Percentiles rank a stretch among this genome's conserved stretches.
Evolutionary conservation across 2,329 filamentous ascomycete species (phyloP).

Genomic region (Penicillium sp.): DNA sequence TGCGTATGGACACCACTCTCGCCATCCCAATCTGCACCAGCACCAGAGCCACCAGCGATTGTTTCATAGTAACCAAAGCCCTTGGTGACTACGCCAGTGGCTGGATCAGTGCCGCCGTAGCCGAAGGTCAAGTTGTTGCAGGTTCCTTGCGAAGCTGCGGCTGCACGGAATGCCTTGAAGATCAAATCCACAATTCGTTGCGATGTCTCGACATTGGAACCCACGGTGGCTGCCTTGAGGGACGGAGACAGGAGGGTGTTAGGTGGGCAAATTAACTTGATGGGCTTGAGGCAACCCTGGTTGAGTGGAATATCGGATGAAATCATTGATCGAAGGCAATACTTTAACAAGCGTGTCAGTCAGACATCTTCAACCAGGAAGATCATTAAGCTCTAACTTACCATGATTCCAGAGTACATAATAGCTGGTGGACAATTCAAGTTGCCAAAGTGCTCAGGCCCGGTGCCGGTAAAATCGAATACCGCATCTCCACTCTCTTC

Average conservation of each 20-base stretch:
- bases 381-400: neutral
- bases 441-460: constrained; percentile 73
- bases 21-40: constrained; percentile 67
- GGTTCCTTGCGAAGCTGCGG: constrained; percentile 73
- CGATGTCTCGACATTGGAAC: constrained; percentile 74
- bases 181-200: constrained; percentile 82
- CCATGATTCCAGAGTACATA: constrained; percentile 75
- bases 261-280: constrained; percentile 67
- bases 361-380: neutral
- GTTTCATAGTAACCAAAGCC: constrained; percentile 87
- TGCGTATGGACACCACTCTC: constrained; percentile 70
- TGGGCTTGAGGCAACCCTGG: constrained; percentile 76
- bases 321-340: constrained; percentile 76
- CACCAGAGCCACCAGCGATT: constrained; percentile 70
- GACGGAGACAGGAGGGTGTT: constrained; percentile 71
- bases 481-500: constrained; percentile 70
- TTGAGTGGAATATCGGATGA: constrained; percentile 79
- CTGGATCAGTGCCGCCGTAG: constrained; percentile 63
- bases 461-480: constrained; percentile 75
- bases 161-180: constrained; percentile 73
- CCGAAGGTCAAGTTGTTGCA: constrained; percentile 84
- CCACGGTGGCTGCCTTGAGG: constrained; percentile 73
- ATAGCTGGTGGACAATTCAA: constrained; percentile 79
- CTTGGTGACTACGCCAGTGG: constrained; percentile 52
- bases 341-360: constrained; percentile 31